phyloP scores from a whole-genome alignment of 495 filamentous ascomycete species.

The Aspergillus bertholletiae region DNA sequence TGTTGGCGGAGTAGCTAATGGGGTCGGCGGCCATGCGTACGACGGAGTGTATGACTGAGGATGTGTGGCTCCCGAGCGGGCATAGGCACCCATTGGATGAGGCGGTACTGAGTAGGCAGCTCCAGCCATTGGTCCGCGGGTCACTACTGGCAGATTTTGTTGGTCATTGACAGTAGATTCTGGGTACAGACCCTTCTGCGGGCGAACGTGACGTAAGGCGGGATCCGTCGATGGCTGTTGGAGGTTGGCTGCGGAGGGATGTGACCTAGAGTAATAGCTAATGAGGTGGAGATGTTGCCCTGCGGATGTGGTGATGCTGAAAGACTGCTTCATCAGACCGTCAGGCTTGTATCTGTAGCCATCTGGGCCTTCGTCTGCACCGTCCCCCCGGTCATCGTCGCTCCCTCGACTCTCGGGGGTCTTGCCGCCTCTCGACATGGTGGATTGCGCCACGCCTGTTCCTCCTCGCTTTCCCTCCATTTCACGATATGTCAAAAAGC shows the following conservation, averaged over 20 bases:
- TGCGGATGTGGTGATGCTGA: conserved; percentile 90
- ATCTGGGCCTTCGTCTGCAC: conserved; percentile 80
- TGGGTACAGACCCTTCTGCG: conserved; percentile 90
- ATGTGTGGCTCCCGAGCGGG: conserved; percentile 42
- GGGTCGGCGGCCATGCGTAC: conserved; percentile 66
- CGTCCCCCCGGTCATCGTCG: conserved; percentile 71
- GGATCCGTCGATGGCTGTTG: conserved; percentile 79
- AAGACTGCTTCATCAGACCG: conserved; percentile 98
- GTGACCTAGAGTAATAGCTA: conserved; percentile 86
- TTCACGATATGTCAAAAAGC: conserved; percentile 94
- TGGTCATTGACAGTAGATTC: conserved; percentile 93
- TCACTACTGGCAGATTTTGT: conserved; percentile 62
- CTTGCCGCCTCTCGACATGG: conserved; percentile 60
- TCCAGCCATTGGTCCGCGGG: conserved; percentile 58
- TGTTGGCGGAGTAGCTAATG: conserved; percentile 43
- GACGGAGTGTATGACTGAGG: conserved; percentile 44
- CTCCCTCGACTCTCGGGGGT: conserved; percentile 79
- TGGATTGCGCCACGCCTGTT: conserved; percentile 52
- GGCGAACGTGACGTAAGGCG: conserved; percentile 75
- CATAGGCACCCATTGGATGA: conserved; percentile 48
- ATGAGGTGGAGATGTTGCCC: conserved; percentile 95
- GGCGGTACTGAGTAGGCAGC: conserved; percentile 50
- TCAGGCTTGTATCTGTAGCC: conserved; percentile 97
- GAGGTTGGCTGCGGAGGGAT: conserved; percentile 61
- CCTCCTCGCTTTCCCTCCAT: conserved; percentile 95